phyloP scores from a whole-genome alignment of 139 green algal species.

The Dunaliella sp. region DNA sequence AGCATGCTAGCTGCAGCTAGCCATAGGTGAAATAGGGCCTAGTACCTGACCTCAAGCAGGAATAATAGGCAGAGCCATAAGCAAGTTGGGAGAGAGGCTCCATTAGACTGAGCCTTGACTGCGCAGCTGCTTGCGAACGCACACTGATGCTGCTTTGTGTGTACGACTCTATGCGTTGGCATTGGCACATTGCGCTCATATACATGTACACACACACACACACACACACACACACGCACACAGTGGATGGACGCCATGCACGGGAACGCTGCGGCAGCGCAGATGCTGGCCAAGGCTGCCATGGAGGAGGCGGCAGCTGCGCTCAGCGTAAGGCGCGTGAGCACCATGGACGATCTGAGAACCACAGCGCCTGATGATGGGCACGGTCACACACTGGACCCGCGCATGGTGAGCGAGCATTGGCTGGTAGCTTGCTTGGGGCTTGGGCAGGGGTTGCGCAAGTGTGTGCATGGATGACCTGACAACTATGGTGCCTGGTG shows the following conservation, averaged over 20 bases:
- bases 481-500: too few species aligned
- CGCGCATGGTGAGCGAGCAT: slow-evolving; percentile 4
- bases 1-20: too few species aligned
- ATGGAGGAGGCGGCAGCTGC: slow-evolving; percentile 83
- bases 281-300: slow-evolving; percentile 74
- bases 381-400: slow-evolving; percentile 11
- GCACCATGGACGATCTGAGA: slow-evolving; percentile 59
- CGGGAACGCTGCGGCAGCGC: slow-evolving; percentile 60
- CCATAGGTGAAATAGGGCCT: too few species aligned
- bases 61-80: too few species aligned
- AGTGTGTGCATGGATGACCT: neutral
- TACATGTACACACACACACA: neutral
- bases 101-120: too few species aligned
- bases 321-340: slow-evolving; percentile 57
- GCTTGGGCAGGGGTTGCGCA: neutral
- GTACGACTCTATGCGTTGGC: too few species aligned
- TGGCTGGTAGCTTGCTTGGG: neutral
- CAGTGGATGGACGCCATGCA: slow-evolving; percentile 78
- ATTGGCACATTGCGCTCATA: too few species aligned
- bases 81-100: too few species aligned
- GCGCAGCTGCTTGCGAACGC: too few species aligned
- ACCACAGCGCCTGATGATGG: neutral
- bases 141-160: too few species aligned
- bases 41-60: too few species aligned
- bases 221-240: slow-evolving; percentile 29